A percentile compares a stretch with the other conserved stretches of the same genome.
Conservation (phyloP, 441 rosid species). For the Erodium texanum region DNA sequence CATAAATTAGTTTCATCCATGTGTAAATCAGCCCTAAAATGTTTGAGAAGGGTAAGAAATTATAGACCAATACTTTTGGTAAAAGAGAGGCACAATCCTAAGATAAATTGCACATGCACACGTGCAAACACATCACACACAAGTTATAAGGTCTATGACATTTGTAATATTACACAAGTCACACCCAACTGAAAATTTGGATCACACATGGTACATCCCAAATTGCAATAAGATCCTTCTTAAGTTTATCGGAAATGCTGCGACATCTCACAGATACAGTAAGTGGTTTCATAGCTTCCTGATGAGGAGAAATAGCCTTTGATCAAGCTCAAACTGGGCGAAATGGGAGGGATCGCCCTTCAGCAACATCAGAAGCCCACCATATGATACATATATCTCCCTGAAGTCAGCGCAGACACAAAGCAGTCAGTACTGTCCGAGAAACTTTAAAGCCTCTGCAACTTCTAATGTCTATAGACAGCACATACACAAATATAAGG, state of each 20-base stretch:
- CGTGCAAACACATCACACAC: too few relatives aligned
- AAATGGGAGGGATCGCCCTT: slow-evolving; percentile 71
- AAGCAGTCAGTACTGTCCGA: neutral
- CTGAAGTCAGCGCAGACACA: slow-evolving; percentile 25
- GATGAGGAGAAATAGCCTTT: slow-evolving; percentile 69
- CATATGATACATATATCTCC: slow-evolving; percentile 71
- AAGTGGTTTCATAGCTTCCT: slow-evolving; percentile 48
- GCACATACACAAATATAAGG: neutral
- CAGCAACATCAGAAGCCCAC: slow-evolving; percentile 81
- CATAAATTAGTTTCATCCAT: too few relatives aligned
- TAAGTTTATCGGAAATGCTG: neutral
- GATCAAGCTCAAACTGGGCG: slow-evolving; percentile 67
- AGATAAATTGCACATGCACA: too few relatives aligned
- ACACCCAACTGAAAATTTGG: neutral
- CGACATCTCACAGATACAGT: neutral
- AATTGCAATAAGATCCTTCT: neutral
- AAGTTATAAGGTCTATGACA: too few relatives aligned
- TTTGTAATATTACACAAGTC: too few relatives aligned
- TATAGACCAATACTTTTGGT: too few relatives aligned
- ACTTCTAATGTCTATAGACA: neutral
- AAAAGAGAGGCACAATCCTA: too few relatives aligned
- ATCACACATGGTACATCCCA: neutral
- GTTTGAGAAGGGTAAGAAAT: too few relatives aligned
- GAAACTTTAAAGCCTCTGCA: too few relatives aligned
- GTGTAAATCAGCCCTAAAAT: too few relatives aligned